phyloP scores from a whole-genome alignment of 2,329 filamentous ascomycete genomes.

The Aspergillus ibericus region DNA sequence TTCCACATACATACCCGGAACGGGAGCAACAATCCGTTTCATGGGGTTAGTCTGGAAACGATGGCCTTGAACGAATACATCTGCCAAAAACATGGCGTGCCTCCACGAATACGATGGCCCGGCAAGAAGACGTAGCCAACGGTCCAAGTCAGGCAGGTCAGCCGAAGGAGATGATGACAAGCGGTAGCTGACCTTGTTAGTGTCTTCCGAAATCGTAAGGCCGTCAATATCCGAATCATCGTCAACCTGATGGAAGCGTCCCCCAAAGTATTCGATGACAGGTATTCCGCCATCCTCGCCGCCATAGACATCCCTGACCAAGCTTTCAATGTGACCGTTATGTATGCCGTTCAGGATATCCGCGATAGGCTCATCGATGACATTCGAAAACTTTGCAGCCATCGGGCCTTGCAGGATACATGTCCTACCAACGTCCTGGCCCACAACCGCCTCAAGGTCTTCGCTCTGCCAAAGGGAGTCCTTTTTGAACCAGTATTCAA shows the following conservation, averaged over 20 bases:
- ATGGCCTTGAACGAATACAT: constrained; percentile 91
- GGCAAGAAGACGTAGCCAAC: constrained; percentile 85
- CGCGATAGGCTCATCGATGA: constrained; percentile 90
- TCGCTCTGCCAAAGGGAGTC: constrained; percentile 99
- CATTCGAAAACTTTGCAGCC: constrained; percentile 83
- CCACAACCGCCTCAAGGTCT: constrained; percentile 92
- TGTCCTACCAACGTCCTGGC: constrained; percentile 90
- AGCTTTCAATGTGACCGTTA: constrained; percentile 75
- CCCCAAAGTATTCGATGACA: constrained; percentile 91
- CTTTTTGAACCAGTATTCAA: constrained; percentile 99
- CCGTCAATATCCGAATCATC: constrained; percentile 79
- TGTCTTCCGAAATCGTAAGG: constrained; percentile 77
- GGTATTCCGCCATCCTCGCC: constrained; percentile 74
- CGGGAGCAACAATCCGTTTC: constrained; percentile 83
- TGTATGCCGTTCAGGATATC: constrained; percentile 92
- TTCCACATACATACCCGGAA: constrained; percentile 84
- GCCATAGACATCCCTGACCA: constrained; percentile 78
- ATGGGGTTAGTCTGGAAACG: constrained; percentile 98
- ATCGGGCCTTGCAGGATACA: constrained; percentile 96
- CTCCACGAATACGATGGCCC: constrained; percentile 87
- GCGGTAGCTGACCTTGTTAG: constrained; percentile 78
- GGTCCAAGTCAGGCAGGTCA: constrained; percentile 73
- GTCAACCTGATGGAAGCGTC: constrained; percentile 70
- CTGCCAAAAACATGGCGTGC: constrained; percentile 88
- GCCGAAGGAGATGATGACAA: constrained; percentile 73